Percentiles rank a stretch among this genome's conserved stretches.
Conservation (phyloP, 495 filamentous ascomycete species). For the Parathielavia appendiculata region DNA sequence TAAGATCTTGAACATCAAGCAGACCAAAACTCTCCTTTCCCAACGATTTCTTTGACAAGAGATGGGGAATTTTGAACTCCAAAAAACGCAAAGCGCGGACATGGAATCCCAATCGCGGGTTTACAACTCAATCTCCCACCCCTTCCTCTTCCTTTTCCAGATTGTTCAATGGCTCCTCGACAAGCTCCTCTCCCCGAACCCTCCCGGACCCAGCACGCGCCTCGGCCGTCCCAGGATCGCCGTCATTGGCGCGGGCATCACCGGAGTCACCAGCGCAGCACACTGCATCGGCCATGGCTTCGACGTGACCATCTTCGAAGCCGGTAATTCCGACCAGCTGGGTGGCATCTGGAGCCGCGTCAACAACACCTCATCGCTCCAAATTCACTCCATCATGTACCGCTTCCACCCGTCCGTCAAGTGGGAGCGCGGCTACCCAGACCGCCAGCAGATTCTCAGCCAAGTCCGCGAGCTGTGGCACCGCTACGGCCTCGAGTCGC, state of each 20-base stretch:
- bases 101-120: slow-evolving; percentile 9
- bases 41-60: neutral
- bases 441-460: slow-evolving; percentile 63
- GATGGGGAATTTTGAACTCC: no score
- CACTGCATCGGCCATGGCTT: slow-evolving; percentile 87
- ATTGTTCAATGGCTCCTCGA: slow-evolving; percentile 62
- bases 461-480: slow-evolving; percentile 71
- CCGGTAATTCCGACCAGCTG: slow-evolving; percentile 54
- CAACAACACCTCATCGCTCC: slow-evolving; percentile 75
- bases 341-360: slow-evolving; percentile 81
- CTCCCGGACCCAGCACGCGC: slow-evolving; percentile 52
- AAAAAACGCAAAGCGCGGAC: neutral
- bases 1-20: neutral
- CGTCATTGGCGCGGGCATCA: slow-evolving; percentile 78
- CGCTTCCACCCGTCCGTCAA: slow-evolving; percentile 76
- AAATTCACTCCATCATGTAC: slow-evolving; percentile 85
- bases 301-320: slow-evolving; percentile 74
- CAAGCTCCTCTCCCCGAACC: slow-evolving; percentile 62
- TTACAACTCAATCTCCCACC: slow-evolving; percentile 32
- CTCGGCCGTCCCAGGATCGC: slow-evolving; percentile 63
- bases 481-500: slow-evolving; percentile 62
- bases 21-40: neutral
- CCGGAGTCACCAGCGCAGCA: slow-evolving; percentile 73
- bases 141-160: slow-evolving; percentile 57
- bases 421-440: slow-evolving; percentile 70